Evolutionary conservation across 208 protist species (phyloP).

Genomic region (Acanthamoeba royreba): DNA sequence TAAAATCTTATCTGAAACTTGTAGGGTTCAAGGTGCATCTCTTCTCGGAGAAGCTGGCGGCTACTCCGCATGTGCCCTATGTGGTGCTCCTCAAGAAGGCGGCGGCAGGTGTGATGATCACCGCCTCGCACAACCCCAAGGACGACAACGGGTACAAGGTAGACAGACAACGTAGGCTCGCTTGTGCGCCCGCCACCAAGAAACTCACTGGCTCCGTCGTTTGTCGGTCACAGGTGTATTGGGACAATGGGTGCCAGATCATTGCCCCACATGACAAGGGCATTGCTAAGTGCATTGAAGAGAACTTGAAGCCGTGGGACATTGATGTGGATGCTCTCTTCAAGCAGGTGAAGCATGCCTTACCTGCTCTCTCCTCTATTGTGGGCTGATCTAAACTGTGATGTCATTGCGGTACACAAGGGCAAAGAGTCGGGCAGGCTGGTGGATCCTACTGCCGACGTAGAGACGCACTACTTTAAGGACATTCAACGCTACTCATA

Average conservation of each 20-base stretch:
- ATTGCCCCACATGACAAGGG: slow-evolving; percentile 91
- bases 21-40: neutral
- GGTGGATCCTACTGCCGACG: neutral
- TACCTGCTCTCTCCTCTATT: neutral
- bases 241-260: slow-evolving; percentile 88
- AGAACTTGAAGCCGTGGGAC: slow-evolving; percentile 84
- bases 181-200: neutral
- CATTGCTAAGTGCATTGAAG: slow-evolving; percentile 88
- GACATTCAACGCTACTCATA: neutral
- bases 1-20: too few relatives aligned
- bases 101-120: slow-evolving; percentile 94
- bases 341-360: neutral
- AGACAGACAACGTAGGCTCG: neutral
- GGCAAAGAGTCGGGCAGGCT: neutral
- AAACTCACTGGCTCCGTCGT: neutral
- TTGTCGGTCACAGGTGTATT: slow-evolving; percentile 85
- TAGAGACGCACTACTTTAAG: neutral
- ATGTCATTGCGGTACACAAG: neutral
- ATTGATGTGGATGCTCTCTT: neutral
- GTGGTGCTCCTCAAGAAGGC: slow-evolving; percentile 53
- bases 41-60: neutral
- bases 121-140: slow-evolving; percentile 99
- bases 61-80: slow-evolving; percentile 53
- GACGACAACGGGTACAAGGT: slow-evolving; percentile 98
- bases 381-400: neutral